Conservation (phyloP, 2,329 filamentous ascomycete genomes). For the Colletotrichum echinochloae region DNA sequence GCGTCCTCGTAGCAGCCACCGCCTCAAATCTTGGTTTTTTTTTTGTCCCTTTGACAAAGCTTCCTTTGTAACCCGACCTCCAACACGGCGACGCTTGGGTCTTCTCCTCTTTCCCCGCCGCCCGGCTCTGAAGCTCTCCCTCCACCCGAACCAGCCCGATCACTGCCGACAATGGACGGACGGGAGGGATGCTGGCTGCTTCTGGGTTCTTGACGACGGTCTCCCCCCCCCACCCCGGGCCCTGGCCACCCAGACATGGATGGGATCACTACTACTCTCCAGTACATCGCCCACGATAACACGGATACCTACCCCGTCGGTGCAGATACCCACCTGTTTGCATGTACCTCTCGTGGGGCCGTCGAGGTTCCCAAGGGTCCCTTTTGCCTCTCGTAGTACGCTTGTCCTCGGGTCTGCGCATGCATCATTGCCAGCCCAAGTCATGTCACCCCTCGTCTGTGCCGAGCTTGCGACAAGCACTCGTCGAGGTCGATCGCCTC, state of each 20-base stretch:
- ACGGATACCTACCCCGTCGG: slow-evolving; percentile 24
- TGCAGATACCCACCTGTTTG: background rate
- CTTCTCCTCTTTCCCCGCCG: slow-evolving; percentile 33
- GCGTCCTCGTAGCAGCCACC: slow-evolving; percentile 28
- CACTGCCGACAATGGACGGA: slow-evolving; percentile 47
- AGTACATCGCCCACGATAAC: slow-evolving; percentile 9
- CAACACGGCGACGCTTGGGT: slow-evolving; percentile 31
- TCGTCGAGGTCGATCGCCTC: slow-evolving; percentile 20
- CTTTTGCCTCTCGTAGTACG: slow-evolving; percentile 28
- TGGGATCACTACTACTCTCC: slow-evolving; percentile 5
- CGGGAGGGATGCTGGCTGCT: slow-evolving; percentile 17
- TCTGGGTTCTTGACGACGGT: slow-evolving; percentile 10
- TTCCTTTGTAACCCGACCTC: slow-evolving; percentile 28
- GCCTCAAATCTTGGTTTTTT: background rate
- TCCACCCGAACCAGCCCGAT: slow-evolving; percentile 52
- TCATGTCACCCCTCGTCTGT: slow-evolving; percentile 32
- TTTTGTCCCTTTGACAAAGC: slow-evolving; percentile 16
- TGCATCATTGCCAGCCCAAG: slow-evolving; percentile 32
- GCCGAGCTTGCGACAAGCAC: slow-evolving; percentile 37
- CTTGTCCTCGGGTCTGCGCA: slow-evolving; percentile 20
- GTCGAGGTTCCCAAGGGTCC: slow-evolving; percentile 16
- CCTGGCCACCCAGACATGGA: background rate
- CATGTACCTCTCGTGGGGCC: slow-evolving; percentile 31
- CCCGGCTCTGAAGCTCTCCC: slow-evolving; percentile 43
- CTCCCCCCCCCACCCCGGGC: background rate